Evolutionary conservation across 805 yeast genomes (phyloP).

Genomic region (Yamadazyma sp.): DNA sequence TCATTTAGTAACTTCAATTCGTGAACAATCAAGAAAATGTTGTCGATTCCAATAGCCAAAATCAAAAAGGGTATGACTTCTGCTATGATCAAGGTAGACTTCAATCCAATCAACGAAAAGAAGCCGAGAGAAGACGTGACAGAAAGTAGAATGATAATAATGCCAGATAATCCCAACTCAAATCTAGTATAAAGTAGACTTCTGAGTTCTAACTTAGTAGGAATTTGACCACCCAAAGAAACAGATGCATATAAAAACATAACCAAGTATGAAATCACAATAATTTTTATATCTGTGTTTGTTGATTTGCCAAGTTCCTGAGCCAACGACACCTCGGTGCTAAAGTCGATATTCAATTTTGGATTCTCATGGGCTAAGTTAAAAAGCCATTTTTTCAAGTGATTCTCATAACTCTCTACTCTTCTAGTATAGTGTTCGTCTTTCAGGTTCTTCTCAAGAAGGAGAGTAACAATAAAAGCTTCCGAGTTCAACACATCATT

Average conservation of each 20-base stretch:
- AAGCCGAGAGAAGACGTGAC: slow-evolving; percentile 82
- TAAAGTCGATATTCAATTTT: slow-evolving; percentile 62
- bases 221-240: slow-evolving; percentile 67
- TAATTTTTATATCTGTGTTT: slow-evolving; percentile 71
- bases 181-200: slow-evolving; percentile 57
- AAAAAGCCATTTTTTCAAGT: slow-evolving; percentile 56
- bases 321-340: slow-evolving; percentile 80
- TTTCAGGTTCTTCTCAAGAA: slow-evolving; percentile 54
- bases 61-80: slow-evolving; percentile 94
- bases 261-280: slow-evolving; percentile 69
- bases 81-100: slow-evolving; percentile 88
- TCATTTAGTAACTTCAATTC: slow-evolving; percentile 62
- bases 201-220: slow-evolving; percentile 30
- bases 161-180: slow-evolving; percentile 80
- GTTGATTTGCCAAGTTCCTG: slow-evolving; percentile 82
- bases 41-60: slow-evolving; percentile 95
- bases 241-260: slow-evolving; percentile 90
- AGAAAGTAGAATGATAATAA: slow-evolving; percentile 74
- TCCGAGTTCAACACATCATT: slow-evolving; percentile 53
- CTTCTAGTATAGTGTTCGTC: slow-evolving; percentile 38
- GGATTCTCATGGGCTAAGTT: slow-evolving; percentile 41
- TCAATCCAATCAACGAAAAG: slow-evolving; percentile 71
- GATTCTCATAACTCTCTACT: slow-evolving; percentile 68
- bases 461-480: slow-evolving; percentile 76
- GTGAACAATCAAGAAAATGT: slow-evolving; percentile 82